phyloP scores from a whole-genome alignment of 2,329 filamentous ascomycete species.

The Xylariales sp. region DNA sequence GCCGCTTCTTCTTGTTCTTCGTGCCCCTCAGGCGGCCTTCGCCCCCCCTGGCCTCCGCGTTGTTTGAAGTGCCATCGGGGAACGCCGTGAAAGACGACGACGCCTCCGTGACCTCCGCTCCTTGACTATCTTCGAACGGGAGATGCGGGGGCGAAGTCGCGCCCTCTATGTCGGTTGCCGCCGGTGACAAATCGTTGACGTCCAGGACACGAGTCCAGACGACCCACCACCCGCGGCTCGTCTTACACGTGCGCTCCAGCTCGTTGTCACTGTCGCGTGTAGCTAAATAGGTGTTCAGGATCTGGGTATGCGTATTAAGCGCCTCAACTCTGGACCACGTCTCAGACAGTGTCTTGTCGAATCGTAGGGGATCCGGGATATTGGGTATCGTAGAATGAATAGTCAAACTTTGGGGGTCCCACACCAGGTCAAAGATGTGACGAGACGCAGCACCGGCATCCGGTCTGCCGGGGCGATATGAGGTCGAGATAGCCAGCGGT shows the following conservation, averaged over 20 bases:
- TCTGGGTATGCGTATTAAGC: slow-evolving; percentile 59
- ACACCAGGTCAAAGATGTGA: slow-evolving; percentile 58
- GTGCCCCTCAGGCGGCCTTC: slow-evolving; percentile 8
- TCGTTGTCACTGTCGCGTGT: slow-evolving; percentile 40
- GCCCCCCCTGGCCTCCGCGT: background rate
- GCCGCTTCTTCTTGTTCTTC: slow-evolving; percentile 9
- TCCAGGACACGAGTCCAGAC: slow-evolving; percentile 58
- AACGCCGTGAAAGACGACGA: background rate
- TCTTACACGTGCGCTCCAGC: slow-evolving; percentile 61
- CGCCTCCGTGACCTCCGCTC: slow-evolving; percentile 1
- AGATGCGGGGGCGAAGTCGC: slow-evolving; percentile 1
- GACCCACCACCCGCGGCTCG: slow-evolving; percentile 65
- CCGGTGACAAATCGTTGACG: slow-evolving; percentile 8
- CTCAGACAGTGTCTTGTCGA: background rate
- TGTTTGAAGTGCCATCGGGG: background rate
- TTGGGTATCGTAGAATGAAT: slow-evolving; percentile 63
- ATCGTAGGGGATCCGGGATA: slow-evolving; percentile 47
- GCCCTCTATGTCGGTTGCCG: no score
- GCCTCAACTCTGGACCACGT: slow-evolving; percentile 59
- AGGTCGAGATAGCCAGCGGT: slow-evolving; percentile 51
- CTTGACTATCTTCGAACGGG: background rate
- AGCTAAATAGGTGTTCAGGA: slow-evolving; percentile 51
- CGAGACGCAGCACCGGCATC: slow-evolving; percentile 27
- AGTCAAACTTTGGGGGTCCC: slow-evolving; percentile 52
- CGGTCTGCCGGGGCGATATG: slow-evolving; percentile 50